Evolutionary conservation across 78 protist genomes (phyloP).

Genomic region (Dictyostelium firmibasis): DNA sequence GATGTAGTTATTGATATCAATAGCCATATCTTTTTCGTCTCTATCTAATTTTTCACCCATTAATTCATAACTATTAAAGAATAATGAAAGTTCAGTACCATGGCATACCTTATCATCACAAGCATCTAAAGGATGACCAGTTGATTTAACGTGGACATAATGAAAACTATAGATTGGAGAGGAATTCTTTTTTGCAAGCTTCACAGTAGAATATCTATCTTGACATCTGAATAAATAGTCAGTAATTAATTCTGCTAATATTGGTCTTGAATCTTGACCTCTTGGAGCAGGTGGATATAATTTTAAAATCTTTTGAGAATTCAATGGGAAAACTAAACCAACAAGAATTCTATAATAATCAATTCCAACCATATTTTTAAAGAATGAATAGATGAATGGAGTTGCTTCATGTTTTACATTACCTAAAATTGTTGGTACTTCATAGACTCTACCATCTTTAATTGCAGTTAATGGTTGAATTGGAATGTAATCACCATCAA

Average conservation of each 20-base stretch:
- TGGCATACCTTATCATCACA: conserved; percentile 68
- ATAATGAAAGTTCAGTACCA: conserved; percentile 51
- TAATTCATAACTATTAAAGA: background rate
- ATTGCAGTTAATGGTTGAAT: background rate
- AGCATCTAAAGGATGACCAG: background rate
- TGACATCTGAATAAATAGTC: conserved; percentile 43
- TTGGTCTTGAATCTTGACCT: conserved; percentile 13
- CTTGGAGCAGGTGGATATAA: conserved; percentile 14
- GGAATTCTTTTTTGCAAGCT: background rate
- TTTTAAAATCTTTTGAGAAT: background rate
- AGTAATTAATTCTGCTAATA: background rate
- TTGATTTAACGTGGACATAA: conserved; percentile 3
- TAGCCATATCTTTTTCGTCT: background rate
- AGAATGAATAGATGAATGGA: conserved; percentile 9
- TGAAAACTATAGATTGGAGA: conserved; percentile 1
- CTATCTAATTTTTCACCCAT: background rate
- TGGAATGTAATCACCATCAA: background rate
- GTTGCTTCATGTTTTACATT: conserved; percentile 21
- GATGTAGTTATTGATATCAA: conserved; percentile 34
- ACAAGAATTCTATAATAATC: background rate
- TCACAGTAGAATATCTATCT: background rate
- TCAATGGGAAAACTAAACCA: background rate
- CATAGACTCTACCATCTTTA: background rate
- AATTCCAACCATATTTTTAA: background rate
- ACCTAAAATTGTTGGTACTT: conserved; percentile 50